Evolutionary conservation across 805 yeast genomes (phyloP).

Genomic region (Kluyveromyces nonfermentans): DNA sequence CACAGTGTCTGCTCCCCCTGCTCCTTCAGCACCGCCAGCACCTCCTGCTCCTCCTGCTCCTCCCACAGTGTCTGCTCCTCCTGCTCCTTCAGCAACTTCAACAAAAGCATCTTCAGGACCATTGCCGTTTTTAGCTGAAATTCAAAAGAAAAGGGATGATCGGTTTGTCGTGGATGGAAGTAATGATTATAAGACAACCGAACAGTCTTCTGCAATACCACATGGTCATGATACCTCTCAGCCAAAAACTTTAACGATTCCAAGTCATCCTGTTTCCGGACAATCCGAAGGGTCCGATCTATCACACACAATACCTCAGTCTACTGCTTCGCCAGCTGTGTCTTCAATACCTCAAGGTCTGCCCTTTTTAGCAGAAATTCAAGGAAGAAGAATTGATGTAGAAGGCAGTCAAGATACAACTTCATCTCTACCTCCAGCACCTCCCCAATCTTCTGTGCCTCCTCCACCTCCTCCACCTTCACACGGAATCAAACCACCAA

Average conservation of each 20-base stretch:
- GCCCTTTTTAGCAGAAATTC: conserved; percentile 44
- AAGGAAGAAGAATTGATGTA: conserved; percentile 41
- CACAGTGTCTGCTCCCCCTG: conserved; percentile 12
- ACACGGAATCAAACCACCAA: no score
- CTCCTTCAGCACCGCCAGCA: conserved; percentile 16
- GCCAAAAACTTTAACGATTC: conserved; percentile 15
- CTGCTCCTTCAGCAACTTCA: conserved; percentile 15
- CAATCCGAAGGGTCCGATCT: no score
- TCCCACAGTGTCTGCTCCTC: conserved; percentile 14
- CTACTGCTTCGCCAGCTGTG: conserved; percentile 8
- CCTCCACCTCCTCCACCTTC: conserved; percentile 25
- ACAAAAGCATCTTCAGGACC: conserved; percentile 30
- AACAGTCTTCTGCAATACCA: conserved; percentile 21
- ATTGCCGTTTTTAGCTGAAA: conserved; percentile 50
- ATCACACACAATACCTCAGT: conserved; percentile 2
- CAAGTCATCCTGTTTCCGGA: conserved; percentile 10
- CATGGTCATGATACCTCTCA: conserved; percentile 21
- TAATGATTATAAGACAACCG: neutral
- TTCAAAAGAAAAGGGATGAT: conserved; percentile 46
- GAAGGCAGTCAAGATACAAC: conserved; percentile 18
- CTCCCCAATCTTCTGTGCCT: conserved; percentile 10
- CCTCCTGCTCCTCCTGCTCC: conserved; percentile 13
- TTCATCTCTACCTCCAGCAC: conserved; percentile 11
- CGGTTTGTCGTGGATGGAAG: conserved; percentile 37
- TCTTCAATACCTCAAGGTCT: conserved; percentile 21